Conservation (phyloP, 1,284 basidiomycete genomes). For the Ganoderma lucidum region DNA sequence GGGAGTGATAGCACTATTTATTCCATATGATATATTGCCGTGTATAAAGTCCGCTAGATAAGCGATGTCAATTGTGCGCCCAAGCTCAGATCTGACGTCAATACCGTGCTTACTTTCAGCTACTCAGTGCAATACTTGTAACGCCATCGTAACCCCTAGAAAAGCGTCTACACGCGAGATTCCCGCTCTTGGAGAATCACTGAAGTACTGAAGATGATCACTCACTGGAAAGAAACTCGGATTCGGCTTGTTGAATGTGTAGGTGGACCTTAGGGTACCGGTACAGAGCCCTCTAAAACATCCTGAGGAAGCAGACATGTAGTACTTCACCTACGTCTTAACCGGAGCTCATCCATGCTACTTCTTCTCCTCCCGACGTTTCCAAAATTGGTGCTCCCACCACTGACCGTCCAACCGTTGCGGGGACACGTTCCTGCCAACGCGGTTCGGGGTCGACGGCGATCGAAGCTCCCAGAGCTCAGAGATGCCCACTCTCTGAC, state of each 20-base stretch:
- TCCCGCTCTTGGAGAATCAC: too few relatives aligned
- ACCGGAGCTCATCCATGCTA: too few relatives aligned
- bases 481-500: conserved; percentile 64
- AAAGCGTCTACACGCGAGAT: not conserved
- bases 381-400: conserved; percentile 69
- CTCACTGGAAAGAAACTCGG: not conserved
- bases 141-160: not conserved
- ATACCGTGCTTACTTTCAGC: not conserved
- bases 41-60: not conserved
- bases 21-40: not conserved
- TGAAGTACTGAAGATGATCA: not conserved
- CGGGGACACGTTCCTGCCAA: conserved; percentile 56
- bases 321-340: not conserved
- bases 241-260: too few relatives aligned
- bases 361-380: not conserved
- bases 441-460: conserved; percentile 46
- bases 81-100: too few relatives aligned
- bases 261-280: too few relatives aligned
- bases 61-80: too few relatives aligned
- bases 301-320: not conserved
- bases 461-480: conserved; percentile 74
- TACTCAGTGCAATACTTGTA: too few relatives aligned
- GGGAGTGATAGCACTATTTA: not conserved
- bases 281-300: not conserved
- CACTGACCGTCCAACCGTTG: conserved; percentile 57